These are phyloP conservation scores for Vigna hirtella DNA, from an alignment of 306 rosid species.

Conservation along the genomic window DNA sequence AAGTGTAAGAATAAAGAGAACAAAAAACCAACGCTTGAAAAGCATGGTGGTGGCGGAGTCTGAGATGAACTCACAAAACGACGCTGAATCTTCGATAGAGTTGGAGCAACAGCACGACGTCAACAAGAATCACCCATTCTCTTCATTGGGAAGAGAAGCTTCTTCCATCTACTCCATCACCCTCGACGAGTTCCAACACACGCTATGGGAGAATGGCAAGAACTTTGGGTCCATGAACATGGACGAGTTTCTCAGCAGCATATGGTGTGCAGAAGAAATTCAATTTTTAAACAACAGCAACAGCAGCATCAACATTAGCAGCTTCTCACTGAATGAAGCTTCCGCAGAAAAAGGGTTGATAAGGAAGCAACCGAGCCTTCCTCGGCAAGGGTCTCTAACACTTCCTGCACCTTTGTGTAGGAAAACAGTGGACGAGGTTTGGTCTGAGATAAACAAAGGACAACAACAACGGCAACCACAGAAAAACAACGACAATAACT, in stretches of 20 bases:
- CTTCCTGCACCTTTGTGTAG: slow-evolving; percentile 72
- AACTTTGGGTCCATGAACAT: slow-evolving; percentile 90
- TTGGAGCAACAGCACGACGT: slow-evolving; percentile 41
- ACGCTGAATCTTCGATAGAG: slow-evolving; percentile 50
- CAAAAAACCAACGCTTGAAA: not conserved
- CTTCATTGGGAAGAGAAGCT: slow-evolving; percentile 70
- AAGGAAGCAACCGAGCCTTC: slow-evolving; percentile 64
- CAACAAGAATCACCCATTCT: slow-evolving; percentile 43
- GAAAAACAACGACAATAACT: not conserved
- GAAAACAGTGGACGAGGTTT: slow-evolving; percentile 90
- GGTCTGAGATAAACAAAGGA: slow-evolving; percentile 75
- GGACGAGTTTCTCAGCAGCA: slow-evolving; percentile 86
- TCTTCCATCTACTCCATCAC: slow-evolving; percentile 89
- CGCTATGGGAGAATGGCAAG: slow-evolving; percentile 70
- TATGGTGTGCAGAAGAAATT: slow-evolving; percentile 85
- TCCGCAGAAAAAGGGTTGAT: slow-evolving; percentile 48
- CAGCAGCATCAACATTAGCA: not conserved
- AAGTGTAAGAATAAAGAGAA: not conserved
- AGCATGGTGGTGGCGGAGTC: slow-evolving; percentile 57
- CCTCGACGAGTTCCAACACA: slow-evolving; percentile 79
- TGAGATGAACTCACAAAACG: slow-evolving; percentile 53
- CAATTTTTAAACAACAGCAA: slow-evolving; percentile 48
- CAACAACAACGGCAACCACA: slow-evolving; percentile 32
- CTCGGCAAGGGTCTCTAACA: slow-evolving; percentile 70
- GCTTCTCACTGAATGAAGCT: slow-evolving; percentile 18